Evolutionary conservation across 2,329 filamentous ascomycete genomes (phyloP), one percentile per base, ranked within the genome.

Genomic region (Pseudogymnoascus destructans): DNA sequence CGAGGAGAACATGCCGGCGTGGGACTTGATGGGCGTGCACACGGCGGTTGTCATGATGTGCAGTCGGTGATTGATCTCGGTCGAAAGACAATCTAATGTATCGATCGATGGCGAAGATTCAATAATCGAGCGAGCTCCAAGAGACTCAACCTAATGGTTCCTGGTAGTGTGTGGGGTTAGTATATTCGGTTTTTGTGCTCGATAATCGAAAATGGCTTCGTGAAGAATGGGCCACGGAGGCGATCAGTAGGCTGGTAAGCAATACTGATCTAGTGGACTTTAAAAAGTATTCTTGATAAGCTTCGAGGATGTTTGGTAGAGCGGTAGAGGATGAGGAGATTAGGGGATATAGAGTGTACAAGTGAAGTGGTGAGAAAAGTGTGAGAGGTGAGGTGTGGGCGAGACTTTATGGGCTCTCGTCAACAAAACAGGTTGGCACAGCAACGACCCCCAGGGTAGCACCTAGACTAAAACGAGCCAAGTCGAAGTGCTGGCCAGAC

Each of bases 11-110:
- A 96, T 81, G 61, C 90, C 89, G 74, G 87, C 84, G 73, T 95
- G 92, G 79, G 88, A 93, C 80, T 96, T 97, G 71, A 93, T 79
- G 61, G 93, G 93, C 61, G 93, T 97, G 68, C 89, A 87, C 73
- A 96, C 83, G 72, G 81, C 75, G 72, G 85, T 87, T 71, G 92
- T 89, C 92, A 97, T 97, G 71, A 67, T 80, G 67, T 68, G 68
- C 70, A 72, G 72, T 70, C 67, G 62, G 63, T 60, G 67, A 68
- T 67, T 70, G 63, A 67, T 69, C 70, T 74, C 70, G 66, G 64
- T 72, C 73, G 73, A 77, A 72, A 69, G 73, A 72, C 73, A 77
- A 75, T 57, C 69, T 64, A 76, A 75, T 75, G 74, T 73, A 70
- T 75, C 71, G 72, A 73, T 66, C 68, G 64, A 61, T 61, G 63